Evolutionary conservation across 2,329 filamentous ascomycete genomes (phyloP).

Genomic region (Sordariomycetes sp.): DNA sequence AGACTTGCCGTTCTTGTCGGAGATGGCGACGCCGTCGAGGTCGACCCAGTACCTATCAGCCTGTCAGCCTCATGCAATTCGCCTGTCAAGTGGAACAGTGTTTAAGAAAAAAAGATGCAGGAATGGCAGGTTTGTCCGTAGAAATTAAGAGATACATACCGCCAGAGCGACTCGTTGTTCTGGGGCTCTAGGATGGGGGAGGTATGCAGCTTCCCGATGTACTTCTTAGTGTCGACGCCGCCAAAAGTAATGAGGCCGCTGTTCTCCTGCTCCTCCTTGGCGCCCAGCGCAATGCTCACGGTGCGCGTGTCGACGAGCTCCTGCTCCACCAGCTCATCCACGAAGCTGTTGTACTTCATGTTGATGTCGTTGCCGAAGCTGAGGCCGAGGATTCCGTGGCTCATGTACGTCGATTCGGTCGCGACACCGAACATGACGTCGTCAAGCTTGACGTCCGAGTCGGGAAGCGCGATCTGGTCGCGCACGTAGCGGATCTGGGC

Average conservation of each 20-base stretch:
- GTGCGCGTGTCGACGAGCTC: slow-evolving; percentile 14
- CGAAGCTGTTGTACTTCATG: slow-evolving; percentile 14
- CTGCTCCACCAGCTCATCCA: slow-evolving; percentile 15
- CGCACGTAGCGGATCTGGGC: slow-evolving; percentile 14
- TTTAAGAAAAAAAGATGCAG: too few species aligned
- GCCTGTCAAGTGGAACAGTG: neutral
- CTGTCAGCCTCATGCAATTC: neutral
- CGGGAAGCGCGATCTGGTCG: slow-evolving; percentile 15
- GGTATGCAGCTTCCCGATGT: slow-evolving; percentile 18
- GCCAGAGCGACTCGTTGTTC: slow-evolving; percentile 11
- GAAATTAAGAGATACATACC: slow-evolving; percentile 3
- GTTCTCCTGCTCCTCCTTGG: slow-evolving; percentile 11
- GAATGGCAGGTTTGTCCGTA: neutral
- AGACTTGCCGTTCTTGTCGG: slow-evolving; percentile 13
- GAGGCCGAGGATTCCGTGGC: slow-evolving; percentile 17
- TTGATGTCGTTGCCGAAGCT: slow-evolving; percentile 15
- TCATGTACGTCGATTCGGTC: slow-evolving; percentile 13
- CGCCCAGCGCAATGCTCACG: slow-evolving; percentile 19
- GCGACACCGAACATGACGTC: slow-evolving; percentile 17
- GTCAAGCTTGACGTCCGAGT: slow-evolving; percentile 11
- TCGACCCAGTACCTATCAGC: slow-evolving; percentile 26
- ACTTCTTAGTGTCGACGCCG: slow-evolving; percentile 32
- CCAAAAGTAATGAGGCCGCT: slow-evolving; percentile 25
- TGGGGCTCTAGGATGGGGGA: slow-evolving; percentile 15
- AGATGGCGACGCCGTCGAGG: slow-evolving; percentile 21